Evolutionary conservation across 2,329 filamentous ascomycete genomes (phyloP), one percentile per base, ranked within the genome.

Genomic region (Penicillium nordicum): DNA sequence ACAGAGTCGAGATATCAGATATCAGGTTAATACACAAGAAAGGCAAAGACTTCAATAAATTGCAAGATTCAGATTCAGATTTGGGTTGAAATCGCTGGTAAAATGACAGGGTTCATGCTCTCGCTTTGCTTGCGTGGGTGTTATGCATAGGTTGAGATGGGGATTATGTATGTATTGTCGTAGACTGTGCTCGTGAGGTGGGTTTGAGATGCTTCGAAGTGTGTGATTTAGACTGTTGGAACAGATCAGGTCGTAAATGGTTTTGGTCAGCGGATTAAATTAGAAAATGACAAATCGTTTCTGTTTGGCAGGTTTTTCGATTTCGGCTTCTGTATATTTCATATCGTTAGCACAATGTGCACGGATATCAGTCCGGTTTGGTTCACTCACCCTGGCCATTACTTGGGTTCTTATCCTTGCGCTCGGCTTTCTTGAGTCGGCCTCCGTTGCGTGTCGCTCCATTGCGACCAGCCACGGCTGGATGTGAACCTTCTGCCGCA

Each of bases 401-500:
- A 27, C 25, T 18, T 25, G 36, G 34, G 6, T 14, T 21, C 34
- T 51, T 42, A 14, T 40, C 42, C 27, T 46, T 60, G 30, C 41
- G 41, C 9, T 59, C 55, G 8, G 50, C 21, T 41, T 53, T 62
- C 41, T 42, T 60, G 27, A 54, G 34, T 7, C 57, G 54, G 25
- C 53, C 52, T 12, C 63, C 64, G 32, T 54, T 62, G 6, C 21
- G 36, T 5, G 23, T 25, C 7, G 27, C 25, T 27, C 16, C 48
- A 25, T 34, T 42, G 2, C 64, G 63, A 27, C 66, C 66, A 30
- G 64, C 67, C 45, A 63, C 63, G 11, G 61, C 64, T 8, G 38
- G 23, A 30, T 73, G 73, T 4, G 67, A 78, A 4, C 84, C 85
- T 5, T 82, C 82, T 5, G 92, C 89, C 11, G 94, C 93, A 9